Percentiles rank a stretch among this genome's conserved stretches.
Conservation (phyloP, 768 basidiomycete species). For the Boletus subcaerulescens region DNA sequence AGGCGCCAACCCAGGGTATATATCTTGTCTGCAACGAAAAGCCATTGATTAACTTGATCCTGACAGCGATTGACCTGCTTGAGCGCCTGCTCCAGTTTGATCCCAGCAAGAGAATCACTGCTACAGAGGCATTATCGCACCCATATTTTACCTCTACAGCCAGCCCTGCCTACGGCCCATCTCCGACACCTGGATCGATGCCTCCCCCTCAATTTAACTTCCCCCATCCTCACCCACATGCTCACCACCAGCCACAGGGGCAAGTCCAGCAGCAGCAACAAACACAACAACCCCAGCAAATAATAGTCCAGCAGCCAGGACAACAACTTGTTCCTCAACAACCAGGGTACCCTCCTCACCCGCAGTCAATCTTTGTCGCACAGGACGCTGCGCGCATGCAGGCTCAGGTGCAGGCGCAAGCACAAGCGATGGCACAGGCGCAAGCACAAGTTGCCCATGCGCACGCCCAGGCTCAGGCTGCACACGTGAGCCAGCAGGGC, state of each 20-base stretch:
- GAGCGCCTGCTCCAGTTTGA: slow-evolving; percentile 96
- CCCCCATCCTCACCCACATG: slow-evolving; percentile 57
- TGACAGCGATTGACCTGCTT: slow-evolving; percentile 81
- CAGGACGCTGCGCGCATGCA: slow-evolving; percentile 37
- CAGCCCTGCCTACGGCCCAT: slow-evolving; percentile 32
- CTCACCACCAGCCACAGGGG: slow-evolving; percentile 44
- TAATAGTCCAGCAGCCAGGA: slow-evolving; percentile 37
- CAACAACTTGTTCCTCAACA: slow-evolving; percentile 38
- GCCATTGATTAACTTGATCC: slow-evolving; percentile 3
- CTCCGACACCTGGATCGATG: slow-evolving; percentile 52
- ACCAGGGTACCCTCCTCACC: slow-evolving; percentile 30
- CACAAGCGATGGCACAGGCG: slow-evolving; percentile 40
- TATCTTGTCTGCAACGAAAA: not conserved
- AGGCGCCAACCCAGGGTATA: slow-evolving; percentile 79
- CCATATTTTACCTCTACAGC: slow-evolving; percentile 77
- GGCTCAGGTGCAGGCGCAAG: slow-evolving; percentile 43
- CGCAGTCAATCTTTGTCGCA: slow-evolving; percentile 32
- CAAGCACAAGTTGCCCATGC: slow-evolving; percentile 40
- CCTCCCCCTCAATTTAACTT: slow-evolving; percentile 68
- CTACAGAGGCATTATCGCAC: slow-evolving; percentile 87
- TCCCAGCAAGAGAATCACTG: slow-evolving; percentile 86
- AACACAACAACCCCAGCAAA: slow-evolving; percentile 41
- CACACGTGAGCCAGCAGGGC: slow-evolving; percentile 29
- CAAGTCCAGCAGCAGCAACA: slow-evolving; percentile 43
- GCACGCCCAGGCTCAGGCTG: slow-evolving; percentile 38